These are phyloP conservation scores for Linaria vulgaris DNA, from an alignment of 257 asterid genomes.

Conservation along the genomic window DNA sequence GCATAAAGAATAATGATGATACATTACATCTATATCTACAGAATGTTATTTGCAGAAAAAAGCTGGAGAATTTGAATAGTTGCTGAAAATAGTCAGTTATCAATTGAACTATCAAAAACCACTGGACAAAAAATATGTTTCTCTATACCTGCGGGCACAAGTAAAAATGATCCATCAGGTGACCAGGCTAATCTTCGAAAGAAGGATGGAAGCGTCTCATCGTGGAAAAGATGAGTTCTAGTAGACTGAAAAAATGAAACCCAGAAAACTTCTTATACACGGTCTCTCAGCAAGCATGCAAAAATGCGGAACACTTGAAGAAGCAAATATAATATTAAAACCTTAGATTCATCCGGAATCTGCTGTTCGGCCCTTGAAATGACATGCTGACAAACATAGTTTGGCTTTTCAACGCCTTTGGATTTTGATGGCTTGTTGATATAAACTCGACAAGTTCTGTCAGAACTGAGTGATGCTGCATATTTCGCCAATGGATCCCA, in stretches of 20 bases:
- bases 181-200: slow-evolving; percentile 98
- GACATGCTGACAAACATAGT: slow-evolving; percentile 80
- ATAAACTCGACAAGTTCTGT: slow-evolving; percentile 88
- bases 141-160: slow-evolving; percentile 88
- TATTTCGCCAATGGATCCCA: slow-evolving; percentile 92
- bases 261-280: slow-evolving; percentile 22
- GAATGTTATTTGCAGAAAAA: too few species aligned
- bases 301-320: slow-evolving; percentile 17
- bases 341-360: slow-evolving; percentile 79
- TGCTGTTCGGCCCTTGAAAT: slow-evolving; percentile 69
- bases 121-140: not conserved
- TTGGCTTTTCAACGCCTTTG: slow-evolving; percentile 75
- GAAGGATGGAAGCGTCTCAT: slow-evolving; percentile 94
- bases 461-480: slow-evolving; percentile 93
- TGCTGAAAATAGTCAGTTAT: not conserved
- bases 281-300: not conserved
- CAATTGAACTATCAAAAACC: not conserved
- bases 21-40: too few species aligned
- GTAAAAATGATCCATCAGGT: slow-evolving; percentile 92
- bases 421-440: slow-evolving; percentile 68
- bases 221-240: slow-evolving; percentile 86
- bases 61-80: not conserved
- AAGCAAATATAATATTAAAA: slow-evolving; percentile 28
- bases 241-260: slow-evolving; percentile 50
- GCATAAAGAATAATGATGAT: too few species aligned